Base-by-base conservation (phyloP, 345 rosid genomes). In the Mangifera indica region DNA sequence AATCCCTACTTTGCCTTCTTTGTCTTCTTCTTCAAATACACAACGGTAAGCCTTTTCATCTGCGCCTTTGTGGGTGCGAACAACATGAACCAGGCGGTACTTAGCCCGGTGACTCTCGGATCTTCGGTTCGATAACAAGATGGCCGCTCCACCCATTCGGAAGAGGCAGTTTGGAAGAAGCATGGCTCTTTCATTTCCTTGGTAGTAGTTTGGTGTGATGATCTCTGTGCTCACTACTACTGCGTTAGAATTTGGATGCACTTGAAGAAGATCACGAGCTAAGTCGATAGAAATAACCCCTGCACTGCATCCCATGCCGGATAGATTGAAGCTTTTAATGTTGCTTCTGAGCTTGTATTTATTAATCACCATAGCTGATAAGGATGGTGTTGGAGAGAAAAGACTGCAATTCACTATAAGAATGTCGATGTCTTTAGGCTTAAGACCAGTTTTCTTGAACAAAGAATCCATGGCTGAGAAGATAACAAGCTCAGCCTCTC, bases 271-370 rank as follows among this genome's bases (percentile, higher is more conserved):
- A 64, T 91, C 93, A 0, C 89, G 91, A 44, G 94, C 94, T 26
- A 89, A 73, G 77, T 87, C 92, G 2, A 91, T 72, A 21, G 97
- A 85, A 46, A 91, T 86, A 20, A 89, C 60, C 17, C 97, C 89
- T 0, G 97, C 97, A 48, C 92, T 89, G 73, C 97, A 89, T 2
- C 97, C 97, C 94, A 91, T 91, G 42, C 97, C 92, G 0, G 92
- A 89, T 3, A 91, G 87, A 80, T 91, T 89, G 60, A 87, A 87
- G 82, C 94, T 91, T 73, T 84, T 91, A 21, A 91, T 85, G 63
- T 91, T 89, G 72, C 97, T 91, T 66, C 94, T 79, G 25, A 91
- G 83, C 83, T 86, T 87, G 79, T 86, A 91, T 67, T 86, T 89
- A 68, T 91, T 91, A 52, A 91, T 86, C 44, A 91, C 84, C 97